Conservation (phyloP, 2,329 filamentous ascomycete genomes). For the Blastomyces silverae region DNA sequence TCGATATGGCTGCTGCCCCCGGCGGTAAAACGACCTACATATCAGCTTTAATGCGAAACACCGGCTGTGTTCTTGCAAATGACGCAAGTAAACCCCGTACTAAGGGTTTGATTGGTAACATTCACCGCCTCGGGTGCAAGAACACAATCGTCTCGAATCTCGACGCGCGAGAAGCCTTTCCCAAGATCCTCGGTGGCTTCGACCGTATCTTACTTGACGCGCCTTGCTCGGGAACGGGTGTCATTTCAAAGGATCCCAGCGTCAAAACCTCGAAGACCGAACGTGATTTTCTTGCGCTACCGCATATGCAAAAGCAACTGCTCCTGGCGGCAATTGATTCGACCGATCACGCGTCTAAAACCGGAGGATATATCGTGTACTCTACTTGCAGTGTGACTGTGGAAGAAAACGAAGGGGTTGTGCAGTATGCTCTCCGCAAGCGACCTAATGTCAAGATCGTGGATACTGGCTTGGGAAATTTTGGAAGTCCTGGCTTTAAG, state of each 20-base stretch:
- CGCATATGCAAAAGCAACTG: slow-evolving; percentile 91
- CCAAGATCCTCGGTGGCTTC: slow-evolving; percentile 89
- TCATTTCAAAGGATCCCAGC: slow-evolving; percentile 92
- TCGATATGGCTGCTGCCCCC: slow-evolving; percentile 92
- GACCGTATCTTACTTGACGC: slow-evolving; percentile 91
- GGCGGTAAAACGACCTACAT: slow-evolving; percentile 96
- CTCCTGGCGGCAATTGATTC: slow-evolving; percentile 90
- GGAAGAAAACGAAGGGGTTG: slow-evolving; percentile 89
- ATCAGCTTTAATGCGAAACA: slow-evolving; percentile 97
- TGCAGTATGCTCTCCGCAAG: slow-evolving; percentile 85
- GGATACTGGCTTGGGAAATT: slow-evolving; percentile 72
- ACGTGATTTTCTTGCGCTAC: slow-evolving; percentile 85
- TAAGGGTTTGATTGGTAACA: slow-evolving; percentile 96
- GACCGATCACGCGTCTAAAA: slow-evolving; percentile 83
- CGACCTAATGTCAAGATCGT: slow-evolving; percentile 91
- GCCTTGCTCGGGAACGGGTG: slow-evolving; percentile 91
- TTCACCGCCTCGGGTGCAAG: slow-evolving; percentile 85
- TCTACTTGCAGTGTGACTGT: slow-evolving; percentile 93
- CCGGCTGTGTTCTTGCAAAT: slow-evolving; percentile 90
- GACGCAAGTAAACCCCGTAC: slow-evolving; percentile 89
- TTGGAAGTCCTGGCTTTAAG: slow-evolving; percentile 88
- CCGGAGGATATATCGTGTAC: slow-evolving; percentile 91
- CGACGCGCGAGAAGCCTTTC: slow-evolving; percentile 80
- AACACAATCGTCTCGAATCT: slow-evolving; percentile 96
- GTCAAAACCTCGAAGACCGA: slow-evolving; percentile 99